A percentile compares a stretch with the other conserved stretches of the same genome.
These are phyloP conservation scores for Pseudotulostoma volvatum DNA, from an alignment of 495 filamentous ascomycete genomes.

Conservation along the genomic window DNA sequence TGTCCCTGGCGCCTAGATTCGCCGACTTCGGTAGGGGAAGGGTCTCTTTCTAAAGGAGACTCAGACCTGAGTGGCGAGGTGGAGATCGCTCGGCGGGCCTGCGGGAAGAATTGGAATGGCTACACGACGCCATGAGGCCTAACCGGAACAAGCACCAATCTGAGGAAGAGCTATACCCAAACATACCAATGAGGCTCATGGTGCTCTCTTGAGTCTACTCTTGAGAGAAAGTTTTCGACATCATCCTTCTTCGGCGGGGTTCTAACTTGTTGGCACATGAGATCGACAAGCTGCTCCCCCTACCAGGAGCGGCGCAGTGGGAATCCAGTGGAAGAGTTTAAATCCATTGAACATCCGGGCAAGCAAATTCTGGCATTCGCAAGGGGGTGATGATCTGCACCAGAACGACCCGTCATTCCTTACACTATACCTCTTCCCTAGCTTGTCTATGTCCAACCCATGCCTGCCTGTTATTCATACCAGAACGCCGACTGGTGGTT, in stretches of 20 bases:
- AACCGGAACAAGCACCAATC: not conserved
- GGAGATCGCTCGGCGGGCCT: conserved; percentile 11
- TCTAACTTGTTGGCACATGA: conserved; percentile 15
- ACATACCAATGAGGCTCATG: conserved; percentile 16
- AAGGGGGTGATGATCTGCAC: conserved; percentile 1
- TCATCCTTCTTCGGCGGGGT: conserved; percentile 18
- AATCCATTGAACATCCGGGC: not conserved
- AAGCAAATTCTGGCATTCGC: not conserved
- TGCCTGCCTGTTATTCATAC: conserved; percentile 9
- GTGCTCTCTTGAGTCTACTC: conserved; percentile 17
- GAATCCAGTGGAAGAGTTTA: conserved; percentile 3
- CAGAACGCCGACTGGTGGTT: conserved; percentile 16
- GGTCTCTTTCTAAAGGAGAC: too few species aligned
- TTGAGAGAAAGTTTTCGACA: conserved; percentile 20
- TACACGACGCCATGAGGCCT: conserved; percentile 17
- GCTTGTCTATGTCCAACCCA: conserved; percentile 21
- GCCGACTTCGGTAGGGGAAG: too few species aligned
- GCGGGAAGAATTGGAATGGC: conserved; percentile 22
- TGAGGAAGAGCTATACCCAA: not conserved
- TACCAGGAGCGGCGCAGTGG: conserved; percentile 8
- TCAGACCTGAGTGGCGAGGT: too few species aligned
- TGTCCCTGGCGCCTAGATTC: too few species aligned
- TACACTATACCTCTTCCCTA: conserved; percentile 17
- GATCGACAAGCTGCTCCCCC: conserved; percentile 17
- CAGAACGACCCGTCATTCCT: conserved; percentile 11